Conservation (phyloP, 2,329 filamentous ascomycete genomes). For the Endoconidiophora polonica region DNA sequence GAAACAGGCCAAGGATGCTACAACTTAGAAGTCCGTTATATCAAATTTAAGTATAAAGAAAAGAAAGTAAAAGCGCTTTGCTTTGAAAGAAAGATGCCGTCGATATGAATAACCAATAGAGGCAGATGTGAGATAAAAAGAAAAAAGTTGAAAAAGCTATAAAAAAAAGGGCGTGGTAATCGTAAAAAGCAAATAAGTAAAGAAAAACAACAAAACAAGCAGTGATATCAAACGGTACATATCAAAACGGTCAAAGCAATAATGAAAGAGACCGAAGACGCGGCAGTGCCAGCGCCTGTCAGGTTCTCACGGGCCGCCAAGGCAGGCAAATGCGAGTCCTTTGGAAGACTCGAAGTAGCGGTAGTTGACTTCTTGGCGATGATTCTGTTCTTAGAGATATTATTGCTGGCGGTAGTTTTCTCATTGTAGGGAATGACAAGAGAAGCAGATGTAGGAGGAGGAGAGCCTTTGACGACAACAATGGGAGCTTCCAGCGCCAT, state of each 20-base stretch:
- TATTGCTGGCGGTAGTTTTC: too few relatives aligned
- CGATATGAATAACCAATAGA: not conserved
- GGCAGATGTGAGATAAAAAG: not conserved
- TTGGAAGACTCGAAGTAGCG: too few relatives aligned
- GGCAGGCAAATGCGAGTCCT: too few relatives aligned
- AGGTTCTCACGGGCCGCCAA: slow-evolving; percentile 3
- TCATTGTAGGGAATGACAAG: too few relatives aligned
- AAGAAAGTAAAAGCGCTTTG: not conserved
- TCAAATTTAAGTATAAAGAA: too few relatives aligned
- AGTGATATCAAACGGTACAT: slow-evolving; percentile 8
- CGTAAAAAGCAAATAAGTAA: not conserved
- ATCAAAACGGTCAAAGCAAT: slow-evolving; percentile 12
- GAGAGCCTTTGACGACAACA: too few relatives aligned
- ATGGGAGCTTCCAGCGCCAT: too few relatives aligned
- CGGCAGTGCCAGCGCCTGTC: slow-evolving; percentile 5
- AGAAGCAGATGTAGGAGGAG: too few relatives aligned
- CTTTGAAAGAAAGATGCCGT: not conserved
- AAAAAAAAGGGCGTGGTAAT: not conserved
- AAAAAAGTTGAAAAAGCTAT: not conserved
- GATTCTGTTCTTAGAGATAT: too few relatives aligned
- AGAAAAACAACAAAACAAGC: not conserved
- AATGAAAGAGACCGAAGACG: slow-evolving; percentile 11
- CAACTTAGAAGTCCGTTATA: too few relatives aligned
- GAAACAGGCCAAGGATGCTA: too few relatives aligned
- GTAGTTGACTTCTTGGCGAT: too few relatives aligned